These are phyloP conservation scores for Stephania japonica DNA, from an alignment of 164 flowering plant species.

Conservation along the genomic window DNA sequence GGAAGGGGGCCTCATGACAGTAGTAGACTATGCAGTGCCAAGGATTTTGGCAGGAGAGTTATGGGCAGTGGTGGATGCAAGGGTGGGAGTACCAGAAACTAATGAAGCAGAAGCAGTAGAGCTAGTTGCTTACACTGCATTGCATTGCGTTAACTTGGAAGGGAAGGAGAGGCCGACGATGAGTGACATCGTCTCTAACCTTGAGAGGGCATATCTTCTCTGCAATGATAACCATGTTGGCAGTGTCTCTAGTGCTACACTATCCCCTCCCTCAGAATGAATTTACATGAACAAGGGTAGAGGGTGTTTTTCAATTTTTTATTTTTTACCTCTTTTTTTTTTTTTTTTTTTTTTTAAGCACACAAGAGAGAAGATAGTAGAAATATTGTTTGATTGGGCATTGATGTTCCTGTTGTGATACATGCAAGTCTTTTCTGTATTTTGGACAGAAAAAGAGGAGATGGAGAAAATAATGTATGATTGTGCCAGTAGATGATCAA, in stretches of 20 bases:
- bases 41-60: slow-evolving; percentile 51
- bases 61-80: slow-evolving; percentile 53
- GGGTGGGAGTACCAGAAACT: slow-evolving; percentile 70
- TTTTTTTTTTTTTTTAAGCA: not conserved
- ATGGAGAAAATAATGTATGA: not conserved
- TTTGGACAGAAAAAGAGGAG: not conserved
- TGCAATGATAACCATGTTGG: not conserved
- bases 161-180: slow-evolving; percentile 65
- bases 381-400: not conserved
- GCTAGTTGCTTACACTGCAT: slow-evolving; percentile 60
- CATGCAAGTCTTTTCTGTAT: not conserved
- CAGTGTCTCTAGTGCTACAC: not conserved
- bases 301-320: not conserved
- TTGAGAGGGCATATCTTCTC: slow-evolving; percentile 48
- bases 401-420: not conserved
- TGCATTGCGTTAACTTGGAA: slow-evolving; percentile 56
- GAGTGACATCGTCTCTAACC: slow-evolving; percentile 48
- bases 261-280: not conserved
- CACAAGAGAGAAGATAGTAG: not conserved
- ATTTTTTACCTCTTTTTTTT: too few relatives aligned
- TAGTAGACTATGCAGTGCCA: slow-evolving; percentile 72
- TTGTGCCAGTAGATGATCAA: not conserved
- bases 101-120: slow-evolving; percentile 76
- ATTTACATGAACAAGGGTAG: not conserved
- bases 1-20: slow-evolving; percentile 50